phyloP scores from a whole-genome alignment of 805 yeast species.

The Priceomyces medius region DNA sequence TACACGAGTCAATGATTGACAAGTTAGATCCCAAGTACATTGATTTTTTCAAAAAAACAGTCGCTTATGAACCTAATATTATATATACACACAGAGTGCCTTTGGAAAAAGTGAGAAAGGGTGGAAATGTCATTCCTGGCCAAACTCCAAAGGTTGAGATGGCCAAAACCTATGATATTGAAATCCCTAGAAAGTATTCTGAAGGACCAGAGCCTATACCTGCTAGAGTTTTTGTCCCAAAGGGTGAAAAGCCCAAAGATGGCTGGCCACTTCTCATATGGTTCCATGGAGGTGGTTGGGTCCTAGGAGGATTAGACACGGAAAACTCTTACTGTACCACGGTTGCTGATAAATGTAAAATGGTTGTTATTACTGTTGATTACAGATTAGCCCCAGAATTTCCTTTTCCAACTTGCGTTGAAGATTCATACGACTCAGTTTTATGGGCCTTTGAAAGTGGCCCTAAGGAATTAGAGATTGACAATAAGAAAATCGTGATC shows the following conservation, averaged over 20 bases:
- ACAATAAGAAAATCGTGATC: slow-evolving; percentile 33
- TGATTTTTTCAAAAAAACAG: slow-evolving; percentile 28
- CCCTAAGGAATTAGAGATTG: slow-evolving; percentile 20
- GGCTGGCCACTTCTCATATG: slow-evolving; percentile 41
- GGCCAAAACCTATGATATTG: slow-evolving; percentile 26
- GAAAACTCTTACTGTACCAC: slow-evolving; percentile 45
- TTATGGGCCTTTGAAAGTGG: slow-evolving; percentile 24
- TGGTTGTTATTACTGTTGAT: slow-evolving; percentile 47
- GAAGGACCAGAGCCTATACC: slow-evolving; percentile 19
- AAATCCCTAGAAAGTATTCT: slow-evolving; percentile 32
- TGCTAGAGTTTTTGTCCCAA: slow-evolving; percentile 39
- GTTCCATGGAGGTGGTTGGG: slow-evolving; percentile 50
- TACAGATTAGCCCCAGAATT: slow-evolving; percentile 51
- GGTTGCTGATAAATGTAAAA: slow-evolving; percentile 32
- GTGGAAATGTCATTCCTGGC: slow-evolving; percentile 45
- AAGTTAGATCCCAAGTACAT: slow-evolving; percentile 39
- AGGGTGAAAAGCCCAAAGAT: slow-evolving; percentile 26
- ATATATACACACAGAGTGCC: slow-evolving; percentile 37
- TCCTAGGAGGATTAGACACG: slow-evolving; percentile 37
- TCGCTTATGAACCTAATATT: slow-evolving; percentile 25
- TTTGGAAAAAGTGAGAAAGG: slow-evolving; percentile 25
- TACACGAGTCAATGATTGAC: slow-evolving; percentile 26
- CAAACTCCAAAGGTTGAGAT: slow-evolving; percentile 29
- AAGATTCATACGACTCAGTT: slow-evolving; percentile 42
- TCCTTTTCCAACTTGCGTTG: slow-evolving; percentile 48